These are phyloP conservation scores for Tricholoma terreum DNA, from an alignment of 768 basidiomycete genomes.

Conservation along the genomic window DNA sequence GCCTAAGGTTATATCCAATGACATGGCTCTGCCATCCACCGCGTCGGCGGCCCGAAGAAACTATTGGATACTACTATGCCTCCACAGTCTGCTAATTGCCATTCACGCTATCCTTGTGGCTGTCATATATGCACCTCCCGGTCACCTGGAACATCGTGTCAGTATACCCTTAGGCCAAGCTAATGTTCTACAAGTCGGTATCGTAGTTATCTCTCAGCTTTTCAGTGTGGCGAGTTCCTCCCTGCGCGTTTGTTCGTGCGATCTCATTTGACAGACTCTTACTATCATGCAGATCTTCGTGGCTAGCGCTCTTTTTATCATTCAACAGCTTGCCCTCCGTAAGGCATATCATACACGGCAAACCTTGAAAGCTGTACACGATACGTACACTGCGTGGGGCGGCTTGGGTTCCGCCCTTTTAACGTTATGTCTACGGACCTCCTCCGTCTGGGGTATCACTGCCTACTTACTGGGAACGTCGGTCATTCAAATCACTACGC, in stretches of 20 bases:
- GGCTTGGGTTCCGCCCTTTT: neutral
- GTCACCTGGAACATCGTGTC: neutral
- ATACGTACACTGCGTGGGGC: neutral
- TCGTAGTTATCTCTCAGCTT: neutral
- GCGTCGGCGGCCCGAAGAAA: no score
- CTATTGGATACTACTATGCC: neutral
- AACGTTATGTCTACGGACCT: neutral
- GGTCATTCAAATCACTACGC: neutral
- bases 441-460: neutral
- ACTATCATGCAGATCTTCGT: neutral
- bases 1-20: no score
- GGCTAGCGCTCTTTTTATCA: neutral
- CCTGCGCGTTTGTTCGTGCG: no score
- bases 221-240: neutral
- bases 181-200: neutral
- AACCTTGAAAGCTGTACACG: neutral
- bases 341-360: no score
- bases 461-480: neutral
- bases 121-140: neutral
- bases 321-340: neutral
- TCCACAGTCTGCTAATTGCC: neutral
- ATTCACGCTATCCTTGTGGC: neutral
- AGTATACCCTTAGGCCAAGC: neutral
- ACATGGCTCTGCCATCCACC: no score
- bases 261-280: neutral